These are phyloP conservation scores for Zygosaccharomyces siamensis DNA, from an alignment of 805 yeast genomes.

Conservation along the genomic window DNA sequence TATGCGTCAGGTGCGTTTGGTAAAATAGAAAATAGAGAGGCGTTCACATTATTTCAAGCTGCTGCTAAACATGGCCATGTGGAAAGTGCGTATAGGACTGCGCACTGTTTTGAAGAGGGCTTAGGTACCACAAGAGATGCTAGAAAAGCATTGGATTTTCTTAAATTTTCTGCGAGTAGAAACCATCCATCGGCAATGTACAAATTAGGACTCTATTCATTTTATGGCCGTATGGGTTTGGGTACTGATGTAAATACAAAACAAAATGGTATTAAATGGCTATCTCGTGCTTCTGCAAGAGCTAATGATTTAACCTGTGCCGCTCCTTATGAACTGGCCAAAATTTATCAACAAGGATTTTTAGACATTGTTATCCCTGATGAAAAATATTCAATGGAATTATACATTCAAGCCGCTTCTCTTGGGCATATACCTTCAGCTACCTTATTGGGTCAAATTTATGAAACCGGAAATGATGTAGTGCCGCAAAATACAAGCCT, in stretches of 20 bases:
- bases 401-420: conserved; percentile 83
- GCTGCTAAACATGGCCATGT: conserved; percentile 94
- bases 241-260: conserved; percentile 62
- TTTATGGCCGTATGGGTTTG: conserved; percentile 79
- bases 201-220: conserved; percentile 82
- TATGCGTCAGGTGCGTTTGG: conserved; percentile 81
- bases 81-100: conserved; percentile 87
- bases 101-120: conserved; percentile 90
- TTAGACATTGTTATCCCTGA: conserved; percentile 84
- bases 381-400: conserved; percentile 73
- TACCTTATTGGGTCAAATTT: conserved; percentile 70
- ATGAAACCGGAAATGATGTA: conserved; percentile 65
- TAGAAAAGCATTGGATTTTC: conserved; percentile 74
- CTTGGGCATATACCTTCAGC: conserved; percentile 82
- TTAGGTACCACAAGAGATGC: conserved; percentile 88
- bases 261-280: conserved; percentile 88
- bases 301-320: conserved; percentile 83
- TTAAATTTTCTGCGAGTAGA: conserved; percentile 81
- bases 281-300: conserved; percentile 75
- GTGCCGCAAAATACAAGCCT: conserved; percentile 75
- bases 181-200: conserved; percentile 97
- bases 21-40: conserved; percentile 69
- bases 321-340: conserved; percentile 92
- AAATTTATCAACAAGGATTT: conserved; percentile 78
- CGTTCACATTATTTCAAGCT: conserved; percentile 69